Percentiles rank a stretch among this genome's conserved stretches.
phyloP scores from a whole-genome alignment of 2,329 filamentous ascomycete species.

The Penicillium vulpinum region DNA sequence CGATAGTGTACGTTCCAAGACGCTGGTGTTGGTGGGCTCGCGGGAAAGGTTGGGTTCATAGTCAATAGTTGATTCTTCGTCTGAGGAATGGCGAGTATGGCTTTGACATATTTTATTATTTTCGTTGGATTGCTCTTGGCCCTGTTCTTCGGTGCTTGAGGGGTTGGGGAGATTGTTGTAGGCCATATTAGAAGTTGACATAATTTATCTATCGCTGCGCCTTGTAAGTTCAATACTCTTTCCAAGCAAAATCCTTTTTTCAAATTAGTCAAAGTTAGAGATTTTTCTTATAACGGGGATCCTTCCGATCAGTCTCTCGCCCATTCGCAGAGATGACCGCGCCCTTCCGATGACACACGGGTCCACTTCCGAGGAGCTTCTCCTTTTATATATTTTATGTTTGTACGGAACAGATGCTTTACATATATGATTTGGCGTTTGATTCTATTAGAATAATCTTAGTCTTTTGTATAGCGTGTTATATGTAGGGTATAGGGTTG shows the following conservation, averaged over 20 bases:
- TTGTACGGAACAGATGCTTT: too few relatives aligned
- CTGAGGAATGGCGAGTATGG: neutral
- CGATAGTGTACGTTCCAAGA: slow-evolving; percentile 36
- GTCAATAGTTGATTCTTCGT: slow-evolving; percentile 6
- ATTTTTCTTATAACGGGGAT: neutral
- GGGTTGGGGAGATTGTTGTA: neutral
- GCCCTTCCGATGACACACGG: neutral
- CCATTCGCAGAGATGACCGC: slow-evolving; percentile 24
- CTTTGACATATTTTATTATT: neutral
- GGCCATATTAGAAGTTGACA: neutral
- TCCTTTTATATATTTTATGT: neutral
- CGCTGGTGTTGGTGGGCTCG: slow-evolving; percentile 28
- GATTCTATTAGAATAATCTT: too few relatives aligned
- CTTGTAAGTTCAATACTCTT: neutral
- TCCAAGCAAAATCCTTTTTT: neutral
- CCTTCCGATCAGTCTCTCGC: slow-evolving; percentile 3
- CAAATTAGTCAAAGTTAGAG: neutral
- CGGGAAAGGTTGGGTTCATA: slow-evolving; percentile 17
- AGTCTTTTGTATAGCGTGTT: too few relatives aligned
- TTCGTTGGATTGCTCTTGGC: neutral
- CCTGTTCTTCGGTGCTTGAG: neutral
- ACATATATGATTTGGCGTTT: neutral
- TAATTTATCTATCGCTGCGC: too few relatives aligned
- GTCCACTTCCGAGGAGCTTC: neutral
- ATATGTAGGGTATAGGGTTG: neutral